Conservation (phyloP, 1,284 basidiomycete genomes). For the Trichosporon faecale region DNA sequence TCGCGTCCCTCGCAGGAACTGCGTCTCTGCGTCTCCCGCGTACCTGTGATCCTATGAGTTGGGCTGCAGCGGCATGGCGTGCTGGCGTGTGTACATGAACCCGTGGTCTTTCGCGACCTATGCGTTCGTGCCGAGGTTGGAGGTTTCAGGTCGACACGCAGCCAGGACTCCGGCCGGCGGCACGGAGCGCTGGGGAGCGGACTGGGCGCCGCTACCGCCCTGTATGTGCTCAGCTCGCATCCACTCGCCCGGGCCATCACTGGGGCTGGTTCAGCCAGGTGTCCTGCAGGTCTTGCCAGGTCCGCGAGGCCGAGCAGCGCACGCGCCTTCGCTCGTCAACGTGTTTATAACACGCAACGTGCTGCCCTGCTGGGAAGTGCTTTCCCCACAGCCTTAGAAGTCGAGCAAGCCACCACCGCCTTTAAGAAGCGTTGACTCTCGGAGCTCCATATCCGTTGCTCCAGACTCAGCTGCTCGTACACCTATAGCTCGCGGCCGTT, state of each 20-base stretch:
- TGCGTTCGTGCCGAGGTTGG: neutral
- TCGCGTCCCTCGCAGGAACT: neutral
- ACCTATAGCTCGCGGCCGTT: neutral
- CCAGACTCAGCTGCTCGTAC: neutral
- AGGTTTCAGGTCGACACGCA: neutral
- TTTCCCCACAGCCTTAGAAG: neutral
- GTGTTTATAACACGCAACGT: neutral
- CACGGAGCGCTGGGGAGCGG: neutral
- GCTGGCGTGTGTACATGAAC: neutral
- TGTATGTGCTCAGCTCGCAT: conserved; percentile 9
- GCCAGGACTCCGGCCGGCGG: neutral
- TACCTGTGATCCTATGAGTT: neutral
- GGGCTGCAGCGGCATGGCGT: neutral
- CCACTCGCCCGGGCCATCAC: neutral
- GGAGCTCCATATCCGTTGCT: neutral
- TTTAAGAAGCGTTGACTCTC: neutral
- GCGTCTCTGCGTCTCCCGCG: neutral
- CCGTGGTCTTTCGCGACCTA: neutral
- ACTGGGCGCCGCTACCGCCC: neutral
- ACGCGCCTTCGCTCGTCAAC: neutral
- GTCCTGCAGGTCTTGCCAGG: neutral
- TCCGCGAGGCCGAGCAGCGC: neutral
- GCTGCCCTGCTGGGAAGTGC: neutral
- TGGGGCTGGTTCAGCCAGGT: neutral
- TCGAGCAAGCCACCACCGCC: neutral